These are phyloP conservation scores for Porodaedalea pini DNA, from an alignment of 1,284 basidiomycete genomes.

Conservation along the genomic window DNA sequence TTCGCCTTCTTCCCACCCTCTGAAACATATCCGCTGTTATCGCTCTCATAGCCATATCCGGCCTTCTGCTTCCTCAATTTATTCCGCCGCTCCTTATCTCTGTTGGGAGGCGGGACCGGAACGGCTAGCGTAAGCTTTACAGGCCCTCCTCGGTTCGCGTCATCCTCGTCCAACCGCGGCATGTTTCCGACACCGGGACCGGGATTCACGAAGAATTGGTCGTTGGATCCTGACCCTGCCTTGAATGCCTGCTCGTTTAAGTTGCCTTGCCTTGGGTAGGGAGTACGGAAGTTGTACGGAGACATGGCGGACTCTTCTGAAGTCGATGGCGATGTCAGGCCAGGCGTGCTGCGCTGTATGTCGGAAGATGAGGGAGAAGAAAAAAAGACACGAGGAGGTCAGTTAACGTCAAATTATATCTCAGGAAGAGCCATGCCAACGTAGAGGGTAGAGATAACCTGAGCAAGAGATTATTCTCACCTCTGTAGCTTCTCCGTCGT, in stretches of 20 bases:
- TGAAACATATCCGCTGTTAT: slow-evolving; percentile 19
- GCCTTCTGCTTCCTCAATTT: slow-evolving; percentile 7
- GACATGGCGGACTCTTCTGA: slow-evolving; percentile 18
- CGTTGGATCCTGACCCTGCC: neutral
- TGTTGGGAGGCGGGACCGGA: neutral
- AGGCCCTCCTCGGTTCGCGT: neutral
- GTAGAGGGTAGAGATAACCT: neutral
- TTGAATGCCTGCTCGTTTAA: neutral
- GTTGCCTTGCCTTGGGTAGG: neutral
- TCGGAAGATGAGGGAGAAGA: neutral
- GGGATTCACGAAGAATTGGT: neutral
- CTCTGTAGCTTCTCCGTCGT: slow-evolving; percentile 8
- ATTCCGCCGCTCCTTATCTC: slow-evolving; percentile 7
- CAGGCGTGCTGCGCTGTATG: slow-evolving; percentile 9
- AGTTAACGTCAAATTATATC: neutral
- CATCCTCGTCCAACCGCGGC: neutral
- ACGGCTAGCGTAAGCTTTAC: neutral
- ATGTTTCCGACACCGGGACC: neutral
- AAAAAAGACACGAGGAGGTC: neutral
- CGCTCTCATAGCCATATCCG: slow-evolving; percentile 14
- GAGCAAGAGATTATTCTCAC: slow-evolving; percentile 5
- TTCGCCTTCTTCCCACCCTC: slow-evolving; percentile 15
- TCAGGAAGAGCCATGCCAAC: slow-evolving; percentile 8
- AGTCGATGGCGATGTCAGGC: slow-evolving; percentile 16
- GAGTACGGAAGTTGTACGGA: slow-evolving; percentile 5